These are phyloP conservation scores for Aquilaria yunnanensis DNA, from an alignment of 345 rosid genomes.

Conservation along the genomic window DNA sequence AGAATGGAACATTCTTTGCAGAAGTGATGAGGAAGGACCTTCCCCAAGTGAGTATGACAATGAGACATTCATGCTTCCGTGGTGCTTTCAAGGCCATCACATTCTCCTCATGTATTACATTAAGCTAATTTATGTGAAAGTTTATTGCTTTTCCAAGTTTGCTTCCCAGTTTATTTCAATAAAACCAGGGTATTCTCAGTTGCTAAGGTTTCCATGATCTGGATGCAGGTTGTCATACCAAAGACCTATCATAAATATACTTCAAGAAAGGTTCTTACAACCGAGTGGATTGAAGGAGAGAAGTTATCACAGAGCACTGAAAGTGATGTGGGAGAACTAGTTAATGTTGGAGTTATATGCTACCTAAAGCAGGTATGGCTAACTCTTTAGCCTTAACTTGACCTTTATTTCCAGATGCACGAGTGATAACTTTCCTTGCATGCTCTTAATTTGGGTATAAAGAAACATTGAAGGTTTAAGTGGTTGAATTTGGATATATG, in stretches of 20 bases:
- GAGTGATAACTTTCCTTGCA: too few relatives aligned
- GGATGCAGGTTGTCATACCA: conserved; percentile 77
- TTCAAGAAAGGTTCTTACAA: conserved; percentile 94
- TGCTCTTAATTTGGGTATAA: too few relatives aligned
- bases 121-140: neutral
- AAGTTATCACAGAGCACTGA: conserved; percentile 93
- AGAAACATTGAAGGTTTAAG: too few relatives aligned
- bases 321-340: conserved; percentile 92
- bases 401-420: too few relatives aligned
- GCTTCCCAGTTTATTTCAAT: neutral
- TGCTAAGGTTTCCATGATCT: too few relatives aligned
- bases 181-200: neutral
- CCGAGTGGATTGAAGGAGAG: conserved; percentile 84
- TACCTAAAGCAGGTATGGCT: conserved; percentile 84
- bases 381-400: too few relatives aligned
- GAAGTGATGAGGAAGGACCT: conserved; percentile 98
- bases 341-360: conserved; percentile 96
- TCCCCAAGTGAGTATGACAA: conserved; percentile 69
- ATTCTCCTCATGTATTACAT: too few relatives aligned
- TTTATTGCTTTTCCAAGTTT: neutral
- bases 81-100: too few relatives aligned
- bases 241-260: conserved; percentile 74
- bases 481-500: too few relatives aligned
- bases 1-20: conserved; percentile 81
- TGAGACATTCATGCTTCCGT: neutral